These are phyloP conservation scores for Mycena metata DNA, from an alignment of 768 basidiomycete genomes.

Conservation along the genomic window DNA sequence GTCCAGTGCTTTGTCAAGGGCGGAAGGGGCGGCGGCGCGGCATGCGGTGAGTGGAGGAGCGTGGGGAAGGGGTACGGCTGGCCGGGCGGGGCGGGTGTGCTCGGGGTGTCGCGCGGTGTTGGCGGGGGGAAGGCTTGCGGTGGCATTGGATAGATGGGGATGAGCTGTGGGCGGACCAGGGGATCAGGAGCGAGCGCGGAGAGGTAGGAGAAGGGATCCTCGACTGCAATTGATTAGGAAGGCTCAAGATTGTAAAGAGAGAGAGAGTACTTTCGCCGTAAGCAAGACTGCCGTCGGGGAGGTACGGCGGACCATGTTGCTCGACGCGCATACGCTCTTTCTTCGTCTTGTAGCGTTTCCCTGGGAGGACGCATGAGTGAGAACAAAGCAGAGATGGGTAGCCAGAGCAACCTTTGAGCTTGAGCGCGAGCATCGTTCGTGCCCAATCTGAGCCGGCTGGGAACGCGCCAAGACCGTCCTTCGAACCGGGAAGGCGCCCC, in stretches of 20 bases:
- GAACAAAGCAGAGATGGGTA: slow-evolving; percentile 1
- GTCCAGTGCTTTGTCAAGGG: slow-evolving; percentile 71
- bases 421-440: slow-evolving; percentile 78
- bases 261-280: slow-evolving; percentile 72
- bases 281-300: slow-evolving; percentile 84
- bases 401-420: slow-evolving; percentile 72
- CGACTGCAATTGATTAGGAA: slow-evolving; percentile 62
- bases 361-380: slow-evolving; percentile 48
- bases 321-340: slow-evolving; percentile 85
- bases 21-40: slow-evolving; percentile 5
- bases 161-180: slow-evolving; percentile 65
- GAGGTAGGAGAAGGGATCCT: slow-evolving; percentile 81
- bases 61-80: slow-evolving; percentile 40
- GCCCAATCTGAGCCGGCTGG: slow-evolving; percentile 80
- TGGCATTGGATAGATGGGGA: slow-evolving; percentile 64
- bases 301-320: slow-evolving; percentile 78
- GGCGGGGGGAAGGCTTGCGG: slow-evolving; percentile 43
- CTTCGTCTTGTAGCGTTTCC: slow-evolving; percentile 85
- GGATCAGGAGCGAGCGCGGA: slow-evolving; percentile 73
- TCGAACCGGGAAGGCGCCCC: slow-evolving; percentile 81
- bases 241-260: not conserved
- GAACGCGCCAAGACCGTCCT: slow-evolving; percentile 81
- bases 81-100: slow-evolving; percentile 24
- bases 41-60: slow-evolving; percentile 29
- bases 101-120: slow-evolving; percentile 44